Evolutionary conservation across 108 stramenopile species (phyloP).

Genomic region (Pseudonitzschia delicatissima): DNA sequence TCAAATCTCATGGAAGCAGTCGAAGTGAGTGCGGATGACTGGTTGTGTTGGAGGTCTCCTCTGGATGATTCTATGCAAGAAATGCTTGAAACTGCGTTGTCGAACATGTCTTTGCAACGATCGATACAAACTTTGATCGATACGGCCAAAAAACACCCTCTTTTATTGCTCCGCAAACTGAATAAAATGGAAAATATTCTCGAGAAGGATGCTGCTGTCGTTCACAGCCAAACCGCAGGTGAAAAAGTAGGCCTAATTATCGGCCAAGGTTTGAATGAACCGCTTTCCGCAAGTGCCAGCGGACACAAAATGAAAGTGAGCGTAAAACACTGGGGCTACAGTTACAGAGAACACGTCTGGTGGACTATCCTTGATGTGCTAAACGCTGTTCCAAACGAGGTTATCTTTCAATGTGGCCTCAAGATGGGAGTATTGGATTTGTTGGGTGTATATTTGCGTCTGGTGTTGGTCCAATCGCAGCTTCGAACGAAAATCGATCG

Average conservation of each 20-base stretch:
- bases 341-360: conserved; percentile 62
- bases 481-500: conserved; percentile 31
- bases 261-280: conserved; percentile 19
- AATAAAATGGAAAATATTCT: conserved; percentile 30
- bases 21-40: conserved; percentile 21
- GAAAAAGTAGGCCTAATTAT: conserved; percentile 35
- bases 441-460: conserved; percentile 46
- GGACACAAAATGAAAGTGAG: conserved; percentile 32
- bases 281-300: conserved; percentile 24
- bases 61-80: conserved; percentile 48
- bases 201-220: conserved; percentile 45
- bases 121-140: conserved; percentile 42
- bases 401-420: conserved; percentile 52
- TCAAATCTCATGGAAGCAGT: conserved; percentile 42
- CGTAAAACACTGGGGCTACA: conserved; percentile 63
- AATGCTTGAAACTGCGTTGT: conserved; percentile 33
- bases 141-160: conserved; percentile 52
- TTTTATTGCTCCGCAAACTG: conserved; percentile 56
- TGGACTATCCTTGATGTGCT: conserved; percentile 50
- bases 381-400: conserved; percentile 39
- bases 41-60: conserved; percentile 50
- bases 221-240: not conserved
- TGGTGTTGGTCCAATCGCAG: conserved; percentile 47
- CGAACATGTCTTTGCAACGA: conserved; percentile 20
- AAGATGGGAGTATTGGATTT: conserved; percentile 49